Base-by-base conservation (phyloP, 1,139 yeast genomes). In the Geotrichum reessii region DNA sequence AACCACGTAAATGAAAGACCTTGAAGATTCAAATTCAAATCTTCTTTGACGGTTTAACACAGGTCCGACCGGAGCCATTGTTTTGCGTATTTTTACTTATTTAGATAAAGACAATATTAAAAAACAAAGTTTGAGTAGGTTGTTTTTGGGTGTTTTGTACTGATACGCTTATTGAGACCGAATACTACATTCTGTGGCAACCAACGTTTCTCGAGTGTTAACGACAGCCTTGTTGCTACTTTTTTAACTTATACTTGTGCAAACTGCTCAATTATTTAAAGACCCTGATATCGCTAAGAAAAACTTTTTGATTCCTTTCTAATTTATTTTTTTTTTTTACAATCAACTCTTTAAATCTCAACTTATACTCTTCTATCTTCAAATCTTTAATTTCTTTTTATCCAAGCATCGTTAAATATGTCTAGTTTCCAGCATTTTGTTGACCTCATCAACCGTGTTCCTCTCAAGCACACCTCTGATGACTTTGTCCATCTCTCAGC, bases 391-490 rank as follows among this genome's bases (percentile, higher is more conserved):
- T 44, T 27, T 42, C 37, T 51, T 17, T 42, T n/a, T 22, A 25
- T 27, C 22, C 24, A 51, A 28, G 37, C 37, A 31, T 31, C n/a
- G 3, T n/a, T 14, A 37, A 37, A 37, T 19, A 37, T 37, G 42
- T 46, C 42, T 28, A 44, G 44, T 3, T 37, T 25, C 14, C 22
- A 40, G 25, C 17, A 37, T 14, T 37, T 14, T 19, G 17, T 37
- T 37, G 42, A 37, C n/a, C 42, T 12, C n/a, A 37, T 37, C 42
- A 37, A 37, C 17, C 42, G 17, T 7, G 47, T 53, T 22, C 50
- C 56, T 28, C 51, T 47, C 56, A 47, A 53, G 47, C 56, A 47
- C 56, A 53, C 47, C 22, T 47, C 50, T 12, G 46, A 53, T 9
- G 56, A 53, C 51, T 47, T 53, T 47, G 47, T 53, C 33, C 1